Evolutionary conservation across 129 eudicot species (phyloP).

Genomic region (Dittrichia graveolens): DNA sequence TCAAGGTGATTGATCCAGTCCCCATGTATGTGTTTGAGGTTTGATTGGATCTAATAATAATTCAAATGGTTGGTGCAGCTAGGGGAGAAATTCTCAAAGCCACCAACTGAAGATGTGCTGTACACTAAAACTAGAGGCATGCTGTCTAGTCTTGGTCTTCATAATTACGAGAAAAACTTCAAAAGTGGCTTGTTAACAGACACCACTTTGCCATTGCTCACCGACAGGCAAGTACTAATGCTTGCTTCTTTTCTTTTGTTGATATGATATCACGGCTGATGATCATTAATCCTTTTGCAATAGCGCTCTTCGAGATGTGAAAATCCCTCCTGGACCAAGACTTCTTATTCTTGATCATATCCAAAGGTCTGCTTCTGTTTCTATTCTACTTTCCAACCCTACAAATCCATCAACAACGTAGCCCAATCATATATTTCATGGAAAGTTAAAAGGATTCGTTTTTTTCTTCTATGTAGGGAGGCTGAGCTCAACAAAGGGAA

Average conservation of each 20-base stretch:
- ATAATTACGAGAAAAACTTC: slow-evolving; percentile 65
- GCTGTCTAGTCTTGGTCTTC: slow-evolving; percentile 62
- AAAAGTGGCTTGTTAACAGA: slow-evolving; percentile 70
- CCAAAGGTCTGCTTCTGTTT: slow-evolving; percentile 46
- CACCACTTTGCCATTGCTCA: slow-evolving; percentile 65
- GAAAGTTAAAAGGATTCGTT: background rate
- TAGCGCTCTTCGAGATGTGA: slow-evolving; percentile 82
- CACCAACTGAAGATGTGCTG: slow-evolving; percentile 55
- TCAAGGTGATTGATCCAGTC: slow-evolving; percentile 41
- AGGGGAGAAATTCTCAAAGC: slow-evolving; percentile 61
- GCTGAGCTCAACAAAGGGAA: slow-evolving; percentile 12
- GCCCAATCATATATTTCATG: background rate
- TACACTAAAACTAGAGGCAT: slow-evolving; percentile 57
- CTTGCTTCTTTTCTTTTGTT: background rate
- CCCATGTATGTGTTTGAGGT: background rate
- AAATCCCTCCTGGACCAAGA: slow-evolving; percentile 85
- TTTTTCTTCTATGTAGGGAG: slow-evolving; percentile 1
- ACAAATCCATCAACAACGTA: background rate
- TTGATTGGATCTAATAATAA: background rate
- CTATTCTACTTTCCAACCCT: background rate
- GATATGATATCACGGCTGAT: background rate
- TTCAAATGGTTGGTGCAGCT: slow-evolving; percentile 41
- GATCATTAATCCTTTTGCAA: background rate
- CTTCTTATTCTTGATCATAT: slow-evolving; percentile 74
- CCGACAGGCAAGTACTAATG: slow-evolving; percentile 54